These are phyloP conservation scores for Westerdykella sp. DNA, from an alignment of 2,329 filamentous ascomycete species.

Conservation along the genomic window DNA sequence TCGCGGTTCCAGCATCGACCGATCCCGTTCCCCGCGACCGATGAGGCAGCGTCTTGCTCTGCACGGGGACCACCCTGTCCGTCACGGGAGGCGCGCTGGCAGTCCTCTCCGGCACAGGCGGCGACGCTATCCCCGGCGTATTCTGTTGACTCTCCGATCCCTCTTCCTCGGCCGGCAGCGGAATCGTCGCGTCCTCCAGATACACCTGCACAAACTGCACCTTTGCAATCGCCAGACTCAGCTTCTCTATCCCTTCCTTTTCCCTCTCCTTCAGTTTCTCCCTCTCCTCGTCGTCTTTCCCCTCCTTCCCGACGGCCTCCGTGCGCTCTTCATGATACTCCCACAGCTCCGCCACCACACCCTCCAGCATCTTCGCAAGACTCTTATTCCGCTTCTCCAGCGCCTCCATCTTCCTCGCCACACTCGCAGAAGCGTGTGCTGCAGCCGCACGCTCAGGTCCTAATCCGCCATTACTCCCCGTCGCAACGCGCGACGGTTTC, in stretches of 20 bases:
- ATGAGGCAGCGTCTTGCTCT: background rate
- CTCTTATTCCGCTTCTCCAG: conserved; percentile 62
- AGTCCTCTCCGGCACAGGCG: conserved; percentile 5
- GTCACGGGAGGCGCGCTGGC: conserved; percentile 15
- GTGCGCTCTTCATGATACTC: conserved; percentile 51
- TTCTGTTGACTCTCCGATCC: conserved; percentile 10
- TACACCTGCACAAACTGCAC: conserved; percentile 49
- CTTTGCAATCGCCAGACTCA: conserved; percentile 46
- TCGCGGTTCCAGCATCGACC: too few species aligned
- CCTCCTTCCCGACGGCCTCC: conserved; percentile 12
- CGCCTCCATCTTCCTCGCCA: conserved; percentile 25
- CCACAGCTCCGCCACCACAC: conserved; percentile 59
- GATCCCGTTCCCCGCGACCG: too few species aligned
- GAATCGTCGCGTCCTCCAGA: conserved; percentile 42
- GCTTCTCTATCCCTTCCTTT: conserved; percentile 34
- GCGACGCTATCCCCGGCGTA: background rate
- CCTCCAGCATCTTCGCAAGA: conserved; percentile 62
- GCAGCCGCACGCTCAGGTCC: background rate
- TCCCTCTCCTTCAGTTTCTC: conserved; percentile 2
- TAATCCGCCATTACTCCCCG: conserved; percentile 1
- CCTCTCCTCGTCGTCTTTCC: conserved; percentile 39
- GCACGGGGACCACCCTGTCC: background rate
- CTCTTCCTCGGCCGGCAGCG: conserved; percentile 37
- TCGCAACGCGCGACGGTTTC: conserved; percentile 22
- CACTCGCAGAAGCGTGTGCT: conserved; percentile 37